Conservation (phyloP, 164 flowering plant genomes). For the Nelumbo lutea region DNA sequence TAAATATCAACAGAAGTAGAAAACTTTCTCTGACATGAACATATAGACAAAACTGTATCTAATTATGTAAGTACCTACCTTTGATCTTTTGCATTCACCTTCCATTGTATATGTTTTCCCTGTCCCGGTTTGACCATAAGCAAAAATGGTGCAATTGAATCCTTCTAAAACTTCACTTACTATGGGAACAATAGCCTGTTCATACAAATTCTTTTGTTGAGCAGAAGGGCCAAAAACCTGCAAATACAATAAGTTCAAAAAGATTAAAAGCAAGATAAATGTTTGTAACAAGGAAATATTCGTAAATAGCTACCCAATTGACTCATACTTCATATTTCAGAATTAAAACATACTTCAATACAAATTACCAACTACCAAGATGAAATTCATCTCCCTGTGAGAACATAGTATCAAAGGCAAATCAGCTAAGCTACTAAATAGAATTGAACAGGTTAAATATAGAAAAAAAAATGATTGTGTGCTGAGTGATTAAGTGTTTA, state of each 20-base stretch:
- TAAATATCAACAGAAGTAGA: too few relatives aligned
- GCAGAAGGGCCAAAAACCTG: slow-evolving; percentile 80
- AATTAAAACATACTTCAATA: too few relatives aligned
- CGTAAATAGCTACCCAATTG: too few relatives aligned
- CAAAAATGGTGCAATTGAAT: slow-evolving; percentile 77
- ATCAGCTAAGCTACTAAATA: too few relatives aligned
- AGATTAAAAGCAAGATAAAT: not conserved
- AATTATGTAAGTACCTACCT: slow-evolving; percentile 24
- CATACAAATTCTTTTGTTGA: slow-evolving; percentile 58
- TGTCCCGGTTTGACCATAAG: slow-evolving; percentile 87
- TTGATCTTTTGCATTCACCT: slow-evolving; percentile 62
- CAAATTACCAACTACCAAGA: too few relatives aligned
- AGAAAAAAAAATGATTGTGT: too few relatives aligned
- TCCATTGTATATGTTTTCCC: slow-evolving; percentile 89
- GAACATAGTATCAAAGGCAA: too few relatives aligned
- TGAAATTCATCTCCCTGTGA: too few relatives aligned
- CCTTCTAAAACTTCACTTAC: slow-evolving; percentile 77
- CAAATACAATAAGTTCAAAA: not conserved
- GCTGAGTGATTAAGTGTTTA: too few relatives aligned
- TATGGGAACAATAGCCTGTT: slow-evolving; percentile 57
- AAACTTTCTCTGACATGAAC: not conserved
- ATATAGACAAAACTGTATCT: not conserved
- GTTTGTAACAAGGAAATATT: too few relatives aligned
- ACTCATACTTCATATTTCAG: too few relatives aligned
- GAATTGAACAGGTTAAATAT: too few relatives aligned